A percentile compares a stretch with the other conserved stretches of the same genome.
phyloP scores from a whole-genome alignment of 2,329 filamentous ascomycete species.

The Verticillium albo-atrum region DNA sequence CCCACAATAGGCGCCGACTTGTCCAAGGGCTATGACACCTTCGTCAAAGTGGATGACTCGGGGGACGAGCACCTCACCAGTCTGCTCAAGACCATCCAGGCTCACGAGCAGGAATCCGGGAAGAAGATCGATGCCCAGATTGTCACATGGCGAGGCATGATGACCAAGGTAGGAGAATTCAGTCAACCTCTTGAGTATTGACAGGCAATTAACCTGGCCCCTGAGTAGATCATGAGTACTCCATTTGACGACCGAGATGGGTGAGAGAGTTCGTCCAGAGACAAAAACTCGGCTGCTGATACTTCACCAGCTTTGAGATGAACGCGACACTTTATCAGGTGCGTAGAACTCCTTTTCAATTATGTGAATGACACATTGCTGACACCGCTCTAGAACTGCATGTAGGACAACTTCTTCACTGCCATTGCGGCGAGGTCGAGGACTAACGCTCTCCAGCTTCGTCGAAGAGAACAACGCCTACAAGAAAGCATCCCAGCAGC shows the following conservation, averaged over 20 bases:
- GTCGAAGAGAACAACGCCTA: constrained; percentile 85
- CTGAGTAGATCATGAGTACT: constrained; percentile 70
- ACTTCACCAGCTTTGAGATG: constrained; percentile 73
- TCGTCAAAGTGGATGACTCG: constrained; percentile 76
- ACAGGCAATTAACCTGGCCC: neutral
- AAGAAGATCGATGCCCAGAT: constrained; percentile 70
- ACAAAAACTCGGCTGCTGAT: neutral
- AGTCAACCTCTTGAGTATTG: neutral
- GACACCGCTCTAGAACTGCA: constrained; percentile 37
- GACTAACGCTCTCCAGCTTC: constrained; percentile 51
- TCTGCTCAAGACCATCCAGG: constrained; percentile 70
- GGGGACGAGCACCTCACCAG: constrained; percentile 85
- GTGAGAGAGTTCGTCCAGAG: constrained; percentile 34
- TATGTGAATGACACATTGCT: neutral
- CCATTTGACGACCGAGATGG: constrained; percentile 80
- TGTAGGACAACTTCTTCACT: constrained; percentile 34
- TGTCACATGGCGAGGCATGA: constrained; percentile 95
- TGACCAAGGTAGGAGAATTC: constrained; percentile 71
- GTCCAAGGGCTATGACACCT: constrained; percentile 74
- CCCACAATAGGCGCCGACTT: constrained; percentile 68
- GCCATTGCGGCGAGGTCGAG: neutral
- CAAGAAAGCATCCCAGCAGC: constrained; percentile 58
- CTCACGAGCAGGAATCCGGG: constrained; percentile 64
- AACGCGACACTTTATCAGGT: constrained; percentile 90
- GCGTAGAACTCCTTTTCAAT: constrained; percentile 22